These are phyloP conservation scores for Scheffersomyces illinoinensis DNA, from an alignment of 1,139 yeast species.

Conservation along the genomic window DNA sequence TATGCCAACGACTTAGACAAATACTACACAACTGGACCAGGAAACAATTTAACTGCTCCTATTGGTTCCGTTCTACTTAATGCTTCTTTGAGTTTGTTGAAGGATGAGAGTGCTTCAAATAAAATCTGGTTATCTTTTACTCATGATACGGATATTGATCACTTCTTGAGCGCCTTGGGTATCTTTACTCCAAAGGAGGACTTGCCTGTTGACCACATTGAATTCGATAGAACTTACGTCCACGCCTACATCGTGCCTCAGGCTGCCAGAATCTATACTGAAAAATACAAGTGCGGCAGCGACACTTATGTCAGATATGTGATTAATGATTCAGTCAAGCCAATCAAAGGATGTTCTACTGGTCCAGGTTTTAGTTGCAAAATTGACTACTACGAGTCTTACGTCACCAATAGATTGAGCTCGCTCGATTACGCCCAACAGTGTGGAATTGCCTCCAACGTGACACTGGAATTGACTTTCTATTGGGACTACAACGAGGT, in stretches of 20 bases:
- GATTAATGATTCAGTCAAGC: conserved; percentile 31
- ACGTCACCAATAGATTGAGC: conserved; percentile 19
- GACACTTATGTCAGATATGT: conserved; percentile 26
- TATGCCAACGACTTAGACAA: conserved; percentile 46
- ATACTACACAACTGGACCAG: conserved; percentile 54
- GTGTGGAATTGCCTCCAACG: conserved; percentile 19
- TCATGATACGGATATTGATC: conserved; percentile 32
- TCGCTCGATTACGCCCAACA: conserved; percentile 16
- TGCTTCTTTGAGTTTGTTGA: conserved; percentile 48
- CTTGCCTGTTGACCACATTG: conserved; percentile 23
- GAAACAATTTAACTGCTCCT: conserved; percentile 41
- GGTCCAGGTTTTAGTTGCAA: conserved; percentile 39
- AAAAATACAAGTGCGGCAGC: conserved; percentile 23
- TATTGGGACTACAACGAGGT: conserved; percentile 31
- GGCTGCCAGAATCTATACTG: conserved; percentile 30
- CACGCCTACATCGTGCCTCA: conserved; percentile 28
- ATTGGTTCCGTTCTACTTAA: conserved; percentile 51
- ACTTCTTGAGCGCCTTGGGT: conserved; percentile 27
- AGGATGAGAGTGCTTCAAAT: conserved; percentile 21
- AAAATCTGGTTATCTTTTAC: conserved; percentile 29
- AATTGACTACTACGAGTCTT: conserved; percentile 21
- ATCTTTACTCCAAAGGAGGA: conserved; percentile 19
- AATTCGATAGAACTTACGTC: conserved; percentile 26
- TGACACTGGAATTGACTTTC: conserved; percentile 18
- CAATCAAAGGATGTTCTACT: conserved; percentile 23